Evolutionary conservation across 352 stramenopile species (phyloP).

Genomic region (Phytophthora citricola): DNA sequence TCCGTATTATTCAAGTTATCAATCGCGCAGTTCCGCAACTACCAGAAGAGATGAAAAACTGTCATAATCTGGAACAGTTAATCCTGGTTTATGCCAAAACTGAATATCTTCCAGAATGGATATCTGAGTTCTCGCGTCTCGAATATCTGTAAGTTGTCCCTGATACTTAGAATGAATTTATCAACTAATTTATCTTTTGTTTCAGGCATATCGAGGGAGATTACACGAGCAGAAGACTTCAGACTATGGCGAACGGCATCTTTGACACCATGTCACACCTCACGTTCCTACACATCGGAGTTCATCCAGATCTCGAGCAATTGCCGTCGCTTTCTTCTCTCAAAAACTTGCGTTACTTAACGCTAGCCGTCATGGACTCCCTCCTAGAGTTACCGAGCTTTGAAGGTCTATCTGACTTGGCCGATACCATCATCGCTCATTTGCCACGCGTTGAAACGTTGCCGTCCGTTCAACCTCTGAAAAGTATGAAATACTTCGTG

Average conservation of each 20-base stretch:
- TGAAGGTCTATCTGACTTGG: conserved; percentile 24
- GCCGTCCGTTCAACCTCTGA: conserved; percentile 24
- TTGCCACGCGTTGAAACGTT: conserved; percentile 11
- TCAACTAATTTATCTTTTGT: background rate
- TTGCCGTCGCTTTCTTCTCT: conserved; percentile 45
- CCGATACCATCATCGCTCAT: conserved; percentile 28
- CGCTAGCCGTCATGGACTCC: conserved; percentile 26
- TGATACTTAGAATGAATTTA: too few species aligned
- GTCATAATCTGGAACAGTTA: conserved; percentile 40
- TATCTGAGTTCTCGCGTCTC: conserved; percentile 39
- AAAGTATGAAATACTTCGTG: conserved; percentile 26
- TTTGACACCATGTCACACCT: conserved; percentile 49
- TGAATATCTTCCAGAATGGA: conserved; percentile 28
- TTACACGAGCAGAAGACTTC: conserved; percentile 33
- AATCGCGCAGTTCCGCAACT: conserved; percentile 48
- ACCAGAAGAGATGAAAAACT: conserved; percentile 39
- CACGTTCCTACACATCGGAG: conserved; percentile 40
- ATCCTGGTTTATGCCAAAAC: conserved; percentile 53
- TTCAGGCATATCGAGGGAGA: conserved; percentile 41
- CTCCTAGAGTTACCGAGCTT: conserved; percentile 35
- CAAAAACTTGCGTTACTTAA: conserved; percentile 39
- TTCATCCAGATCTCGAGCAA: conserved; percentile 27
- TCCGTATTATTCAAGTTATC: conserved; percentile 57
- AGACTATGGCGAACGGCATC: conserved; percentile 18
- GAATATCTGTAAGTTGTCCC: conserved; percentile 40